Conservation (phyloP, 306 rosid genomes). For the Vachellia pachyceras region DNA sequence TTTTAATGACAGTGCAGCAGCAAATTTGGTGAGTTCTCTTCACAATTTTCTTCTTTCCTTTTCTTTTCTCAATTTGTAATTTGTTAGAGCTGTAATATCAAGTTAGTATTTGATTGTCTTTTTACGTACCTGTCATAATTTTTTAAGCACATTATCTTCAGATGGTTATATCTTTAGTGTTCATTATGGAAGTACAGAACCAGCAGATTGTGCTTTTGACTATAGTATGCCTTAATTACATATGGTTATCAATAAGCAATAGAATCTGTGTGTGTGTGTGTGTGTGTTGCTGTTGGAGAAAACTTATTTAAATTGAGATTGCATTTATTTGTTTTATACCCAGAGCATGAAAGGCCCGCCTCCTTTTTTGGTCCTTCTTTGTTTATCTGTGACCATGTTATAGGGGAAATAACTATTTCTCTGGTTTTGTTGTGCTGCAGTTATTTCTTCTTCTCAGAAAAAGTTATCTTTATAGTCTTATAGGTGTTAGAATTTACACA, state of each 20-base stretch:
- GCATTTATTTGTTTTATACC: slow-evolving; percentile 20
- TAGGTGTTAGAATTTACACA: slow-evolving; percentile 8
- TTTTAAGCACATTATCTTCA: background rate
- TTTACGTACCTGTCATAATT: slow-evolving; percentile 6
- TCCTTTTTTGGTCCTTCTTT: background rate
- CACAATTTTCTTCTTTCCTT: background rate
- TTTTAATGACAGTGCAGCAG: slow-evolving; percentile 47
- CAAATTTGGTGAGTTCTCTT: slow-evolving; percentile 61
- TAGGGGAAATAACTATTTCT: background rate
- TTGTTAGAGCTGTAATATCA: slow-evolving; percentile 11
- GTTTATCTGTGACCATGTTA: background rate
- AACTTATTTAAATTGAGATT: slow-evolving; percentile 6
- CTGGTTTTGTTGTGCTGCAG: background rate
- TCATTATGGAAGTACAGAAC: background rate
- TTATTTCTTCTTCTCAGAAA: background rate
- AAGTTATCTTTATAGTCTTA: background rate
- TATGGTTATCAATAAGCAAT: background rate
- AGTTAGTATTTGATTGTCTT: background rate
- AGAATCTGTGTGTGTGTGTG: background rate
- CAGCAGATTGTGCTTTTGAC: background rate
- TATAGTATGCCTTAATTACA: slow-evolving; percentile 3
- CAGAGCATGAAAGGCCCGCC: background rate
- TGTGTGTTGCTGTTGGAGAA: background rate
- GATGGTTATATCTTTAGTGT: slow-evolving; percentile 27
- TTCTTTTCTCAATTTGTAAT: background rate